Conservation (phyloP, 495 filamentous ascomycete genomes). For the Hypoxylon lenormandii region DNA sequence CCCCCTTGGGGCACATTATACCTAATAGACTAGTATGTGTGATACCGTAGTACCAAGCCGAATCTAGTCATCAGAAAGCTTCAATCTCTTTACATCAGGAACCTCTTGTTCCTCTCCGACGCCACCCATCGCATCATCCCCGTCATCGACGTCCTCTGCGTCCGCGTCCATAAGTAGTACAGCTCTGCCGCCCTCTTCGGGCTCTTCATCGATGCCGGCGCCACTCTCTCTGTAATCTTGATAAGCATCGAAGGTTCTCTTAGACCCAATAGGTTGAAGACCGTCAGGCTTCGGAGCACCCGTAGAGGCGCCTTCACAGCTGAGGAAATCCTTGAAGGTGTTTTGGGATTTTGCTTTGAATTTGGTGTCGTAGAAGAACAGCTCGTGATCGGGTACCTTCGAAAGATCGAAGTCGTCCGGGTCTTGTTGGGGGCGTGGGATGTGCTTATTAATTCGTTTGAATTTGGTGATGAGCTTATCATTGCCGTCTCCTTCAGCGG, state of each 20-base stretch:
- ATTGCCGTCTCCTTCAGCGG: slow-evolving; percentile 27
- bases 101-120: not conserved
- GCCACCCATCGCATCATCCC: not conserved
- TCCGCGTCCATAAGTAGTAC: slow-evolving; percentile 6
- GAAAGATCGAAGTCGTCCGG: slow-evolving; percentile 1
- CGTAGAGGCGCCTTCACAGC: slow-evolving; percentile 27
- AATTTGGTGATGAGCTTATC: slow-evolving; percentile 17
- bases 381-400: slow-evolving; percentile 18
- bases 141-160: not conserved
- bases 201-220: not conserved
- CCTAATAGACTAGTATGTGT: no score
- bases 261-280: not conserved
- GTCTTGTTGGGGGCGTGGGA: not conserved
- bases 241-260: slow-evolving; percentile 18
- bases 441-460: not conserved
- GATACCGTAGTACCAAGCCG: not conserved
- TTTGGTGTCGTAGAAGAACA: slow-evolving; percentile 44
- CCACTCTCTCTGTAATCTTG: slow-evolving; percentile 11
- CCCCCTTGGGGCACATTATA: no score
- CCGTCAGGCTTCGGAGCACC: not conserved
- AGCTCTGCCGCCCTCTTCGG: not conserved
- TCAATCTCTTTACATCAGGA: slow-evolving; percentile 21
- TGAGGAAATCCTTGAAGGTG: slow-evolving; percentile 52
- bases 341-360: slow-evolving; percentile 55
- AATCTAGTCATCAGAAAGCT: not conserved